Evolutionary conservation across 179 eudicot species (phyloP).

Genomic region (Heliamphora pulchella): DNA sequence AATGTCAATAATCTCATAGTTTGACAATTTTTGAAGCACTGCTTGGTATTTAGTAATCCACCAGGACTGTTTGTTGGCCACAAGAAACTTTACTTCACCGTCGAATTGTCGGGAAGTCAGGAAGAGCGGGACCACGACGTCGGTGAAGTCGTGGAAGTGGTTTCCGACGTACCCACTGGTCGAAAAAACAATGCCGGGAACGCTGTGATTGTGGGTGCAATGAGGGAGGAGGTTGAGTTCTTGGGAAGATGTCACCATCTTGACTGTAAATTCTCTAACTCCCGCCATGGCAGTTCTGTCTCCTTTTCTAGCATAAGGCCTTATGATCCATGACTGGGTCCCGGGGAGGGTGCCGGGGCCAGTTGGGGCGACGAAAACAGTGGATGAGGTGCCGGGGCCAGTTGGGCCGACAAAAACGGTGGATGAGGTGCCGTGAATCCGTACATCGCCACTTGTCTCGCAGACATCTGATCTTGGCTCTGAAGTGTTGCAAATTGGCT

Average conservation of each 20-base stretch:
- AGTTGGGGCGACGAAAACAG: slow-evolving; percentile 28
- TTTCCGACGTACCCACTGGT: slow-evolving; percentile 45
- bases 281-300: slow-evolving; percentile 32
- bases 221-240: slow-evolving; percentile 19
- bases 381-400: slow-evolving; percentile 29
- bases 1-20: slow-evolving; percentile 30
- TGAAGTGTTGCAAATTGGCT: slow-evolving; percentile 35
- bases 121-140: slow-evolving; percentile 45
- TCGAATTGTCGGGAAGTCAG: slow-evolving; percentile 38
- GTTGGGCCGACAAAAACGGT: slow-evolving; percentile 29
- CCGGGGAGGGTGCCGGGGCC: neutral
- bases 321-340: slow-evolving; percentile 26
- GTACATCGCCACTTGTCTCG: slow-evolving; percentile 40
- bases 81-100: slow-evolving; percentile 39
- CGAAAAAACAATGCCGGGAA: slow-evolving; percentile 52
- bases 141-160: slow-evolving; percentile 50
- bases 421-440: slow-evolving; percentile 41
- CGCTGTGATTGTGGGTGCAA: slow-evolving; percentile 31
- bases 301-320: slow-evolving; percentile 45
- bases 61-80: slow-evolving; percentile 19
- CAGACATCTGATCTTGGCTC: slow-evolving; percentile 40
- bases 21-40: slow-evolving; percentile 38
- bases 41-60: slow-evolving; percentile 30
- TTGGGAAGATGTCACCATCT: slow-evolving; percentile 6
- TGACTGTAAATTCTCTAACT: slow-evolving; percentile 24